Percentiles rank a stretch among this genome's conserved stretches.
phyloP scores from a whole-genome alignment of 78 protist genomes.

The Cyanophora paradoxa region DNA sequence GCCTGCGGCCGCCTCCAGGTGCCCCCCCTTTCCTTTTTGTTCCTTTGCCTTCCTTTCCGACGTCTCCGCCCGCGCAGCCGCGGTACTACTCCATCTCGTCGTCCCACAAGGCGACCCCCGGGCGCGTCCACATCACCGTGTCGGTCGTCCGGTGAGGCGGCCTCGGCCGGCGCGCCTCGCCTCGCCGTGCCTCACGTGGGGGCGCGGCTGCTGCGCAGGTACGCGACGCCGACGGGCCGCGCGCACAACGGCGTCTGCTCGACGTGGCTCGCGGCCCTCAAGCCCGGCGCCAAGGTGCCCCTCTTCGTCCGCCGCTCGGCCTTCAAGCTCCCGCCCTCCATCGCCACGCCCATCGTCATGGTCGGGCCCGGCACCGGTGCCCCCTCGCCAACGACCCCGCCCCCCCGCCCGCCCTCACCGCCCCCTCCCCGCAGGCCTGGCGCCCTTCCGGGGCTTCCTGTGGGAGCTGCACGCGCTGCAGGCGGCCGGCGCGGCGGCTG shows the following conservation, averaged over 20 bases:
- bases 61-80: too few species aligned
- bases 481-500: too few species aligned
- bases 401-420: too few species aligned
- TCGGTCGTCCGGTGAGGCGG: slow-evolving; percentile 31
- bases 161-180: background rate
- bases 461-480: too few species aligned
- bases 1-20: too few species aligned
- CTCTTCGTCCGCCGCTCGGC: slow-evolving; percentile 54
- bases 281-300: background rate
- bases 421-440: too few species aligned
- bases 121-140: slow-evolving; percentile 53
- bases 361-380: slow-evolving; percentile 95
- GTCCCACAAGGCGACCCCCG: slow-evolving; percentile 32
- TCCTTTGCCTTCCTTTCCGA: too few species aligned
- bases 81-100: slow-evolving; percentile 88
- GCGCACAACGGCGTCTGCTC: slow-evolving; percentile 68
- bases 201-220: slow-evolving; percentile 13
- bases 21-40: slow-evolving; percentile 59
- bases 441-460: too few species aligned
- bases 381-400: background rate
- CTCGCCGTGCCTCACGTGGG: background rate
- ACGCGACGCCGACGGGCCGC: slow-evolving; percentile 39
- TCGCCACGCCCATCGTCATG: slow-evolving; percentile 67
- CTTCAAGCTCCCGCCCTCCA: slow-evolving; percentile 61
- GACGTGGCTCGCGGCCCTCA: slow-evolving; percentile 35